A percentile compares a stretch with the other conserved stretches of the same genome.
phyloP scores from a whole-genome alignment of 305 asterid species.

The Solanum chacoense region DNA sequence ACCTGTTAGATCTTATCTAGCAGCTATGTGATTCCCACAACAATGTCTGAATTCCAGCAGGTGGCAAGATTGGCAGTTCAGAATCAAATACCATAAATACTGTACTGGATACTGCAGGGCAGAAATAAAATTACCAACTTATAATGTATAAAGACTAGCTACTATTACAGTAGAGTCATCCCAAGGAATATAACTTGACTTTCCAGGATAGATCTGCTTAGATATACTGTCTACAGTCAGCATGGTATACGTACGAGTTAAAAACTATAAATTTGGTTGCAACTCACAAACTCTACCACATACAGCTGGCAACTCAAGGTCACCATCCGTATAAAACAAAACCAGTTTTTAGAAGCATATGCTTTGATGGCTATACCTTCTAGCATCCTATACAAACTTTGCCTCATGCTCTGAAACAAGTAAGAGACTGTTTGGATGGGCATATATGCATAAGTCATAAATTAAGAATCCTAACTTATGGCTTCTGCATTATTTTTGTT shows the following conservation, averaged over 20 bases:
- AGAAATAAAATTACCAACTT: background rate
- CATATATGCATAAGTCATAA: background rate
- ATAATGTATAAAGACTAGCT: background rate
- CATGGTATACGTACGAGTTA: background rate
- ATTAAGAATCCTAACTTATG: background rate
- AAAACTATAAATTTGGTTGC: background rate
- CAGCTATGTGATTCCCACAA: background rate
- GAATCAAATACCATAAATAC: too few relatives aligned
- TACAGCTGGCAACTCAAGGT: background rate
- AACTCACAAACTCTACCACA: background rate
- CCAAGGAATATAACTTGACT: background rate
- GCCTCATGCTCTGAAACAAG: background rate
- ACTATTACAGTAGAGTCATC: background rate
- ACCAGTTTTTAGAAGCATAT: background rate
- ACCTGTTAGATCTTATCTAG: background rate
- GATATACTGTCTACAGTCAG: background rate
- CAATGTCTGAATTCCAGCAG: background rate
- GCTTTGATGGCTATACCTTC: background rate
- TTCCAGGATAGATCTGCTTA: background rate
- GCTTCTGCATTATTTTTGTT: background rate
- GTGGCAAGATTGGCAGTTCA: background rate
- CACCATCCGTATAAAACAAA: background rate
- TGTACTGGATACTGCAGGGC: background rate
- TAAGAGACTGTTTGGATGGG: background rate
- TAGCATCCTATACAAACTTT: background rate